Base-by-base conservation (phyloP, 2,329 filamentous ascomycete species). In the Zelopaecilomyces penicillatus region DNA sequence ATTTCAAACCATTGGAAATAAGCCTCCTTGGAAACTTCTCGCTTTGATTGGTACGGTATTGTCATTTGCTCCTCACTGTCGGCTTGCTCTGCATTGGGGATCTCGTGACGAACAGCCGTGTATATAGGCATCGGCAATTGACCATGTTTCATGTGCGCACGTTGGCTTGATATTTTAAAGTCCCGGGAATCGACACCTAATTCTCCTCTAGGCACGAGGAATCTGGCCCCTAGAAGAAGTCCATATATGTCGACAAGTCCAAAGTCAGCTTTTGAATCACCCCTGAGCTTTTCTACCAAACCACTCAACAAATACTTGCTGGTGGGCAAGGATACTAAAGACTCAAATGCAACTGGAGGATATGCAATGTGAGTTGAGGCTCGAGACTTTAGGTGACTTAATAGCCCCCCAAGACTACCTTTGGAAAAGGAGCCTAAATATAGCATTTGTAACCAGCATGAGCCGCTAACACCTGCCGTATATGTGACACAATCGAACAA, bases 1-100 rank as follows among this genome's bases (percentile, higher is more conserved):
- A 91, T 85, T 58, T 98, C 93, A 54, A 93, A 96, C 91, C 93
- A 97, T 57, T 98, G 91, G 56, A 97, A 98, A 87, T 90, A 97
- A 3, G 88, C 76, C 57, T 94, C 85, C 48, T 74, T 73, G 57
- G 67, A 79, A 7, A 75, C 69, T 41, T 68, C 62, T 51, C 71
- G 68, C 52, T 80, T 76, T 1, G 68, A 39, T 7, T 10, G 32
- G 5, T 36, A 7, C 19, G 39, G 7, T 9, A 37, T 40, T 6
- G 9, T 38, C 5, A 26, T 30, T 12, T 29, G 72, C 19, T 66
- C 64, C 47, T 82, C 73, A 1, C 70, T 43, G 31, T 65, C 39
- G 57, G 59, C 11, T 49, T 51, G 2, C 4, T 50, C 44, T 5
- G 75, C 74, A 6, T 82, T 69, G 0, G 91, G 93, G 27, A 98